Evolutionary conservation across 441 rosid species (phyloP), one percentile per base, ranked within the genome.

Genomic region (Erodium moschatum): DNA sequence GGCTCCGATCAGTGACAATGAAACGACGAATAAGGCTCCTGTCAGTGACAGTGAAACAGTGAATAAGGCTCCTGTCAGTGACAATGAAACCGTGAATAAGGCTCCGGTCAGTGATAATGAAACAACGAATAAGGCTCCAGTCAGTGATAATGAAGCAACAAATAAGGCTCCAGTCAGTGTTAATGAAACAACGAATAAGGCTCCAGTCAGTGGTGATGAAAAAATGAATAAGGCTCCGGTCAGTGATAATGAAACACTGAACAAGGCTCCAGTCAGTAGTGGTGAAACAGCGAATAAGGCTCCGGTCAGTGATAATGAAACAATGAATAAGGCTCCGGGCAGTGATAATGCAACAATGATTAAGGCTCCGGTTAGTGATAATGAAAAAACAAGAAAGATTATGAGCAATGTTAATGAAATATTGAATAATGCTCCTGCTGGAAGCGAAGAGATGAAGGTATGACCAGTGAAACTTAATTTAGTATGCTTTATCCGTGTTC

Each of bases 391-490:
- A 19, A 5, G 15, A 15, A 52, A 52, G 60, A 2, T 2, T 52
- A 6, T 21, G 7, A 19, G 7, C 44, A 40, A 6, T 40, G 44
- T 0, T 40, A 40, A 8, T 40, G 44, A 40, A 40, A 40, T 6
- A 40, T 5, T 9, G 44, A 40, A 40, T 40, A 40, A 52, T 5
- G 60, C 20, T 52, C 20, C 10, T 29, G 82, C 86, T 66, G 97
- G 91, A 80, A 94, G 87, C 81, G 91, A 94, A 81, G 76, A 79
- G 68, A 91, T 94, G 68, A 87, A 86, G 96, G 99, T 88, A 72
- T 74, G 72, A 71, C 35, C 69, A 71, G 69, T 65, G 21, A 33
- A n/a, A 11, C 56, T 60, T 56, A 21, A 11, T 15, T 60, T n/a
- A 54, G 67, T 20, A 15, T 64, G 31, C 27, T 20, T 48, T 48